phyloP scores from a whole-genome alignment of 768 basidiomycete genomes.

The Plicaturopsis crispa region DNA sequence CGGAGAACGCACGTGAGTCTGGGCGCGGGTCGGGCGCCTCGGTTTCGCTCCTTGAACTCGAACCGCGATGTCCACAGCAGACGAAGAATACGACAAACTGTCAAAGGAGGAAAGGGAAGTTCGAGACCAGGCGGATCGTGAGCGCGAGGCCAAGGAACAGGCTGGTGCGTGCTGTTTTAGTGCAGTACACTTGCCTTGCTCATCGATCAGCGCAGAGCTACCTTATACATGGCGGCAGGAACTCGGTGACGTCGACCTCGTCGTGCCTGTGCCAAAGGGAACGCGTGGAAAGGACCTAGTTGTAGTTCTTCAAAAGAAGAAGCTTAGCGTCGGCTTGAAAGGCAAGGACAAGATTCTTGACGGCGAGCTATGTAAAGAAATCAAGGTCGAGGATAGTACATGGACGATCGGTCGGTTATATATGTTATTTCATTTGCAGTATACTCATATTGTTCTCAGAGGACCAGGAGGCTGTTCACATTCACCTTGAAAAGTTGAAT shows the following conservation, averaged over 20 bases:
- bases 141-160: slow-evolving; percentile 73
- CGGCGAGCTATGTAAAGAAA: slow-evolving; percentile 89
- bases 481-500: slow-evolving; percentile 85
- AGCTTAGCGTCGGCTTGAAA: slow-evolving; percentile 78
- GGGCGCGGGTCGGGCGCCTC: too few species aligned
- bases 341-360: slow-evolving; percentile 77
- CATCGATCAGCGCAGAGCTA: slow-evolving; percentile 43
- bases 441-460: slow-evolving; percentile 33
- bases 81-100: slow-evolving; percentile 68
- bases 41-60: not conserved
- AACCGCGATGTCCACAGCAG: slow-evolving; percentile 21
- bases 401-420: slow-evolving; percentile 79
- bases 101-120: slow-evolving; percentile 67
- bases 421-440: not conserved
- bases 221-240: slow-evolving; percentile 93
- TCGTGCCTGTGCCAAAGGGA: slow-evolving; percentile 79
- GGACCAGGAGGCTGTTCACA: slow-evolving; percentile 62
- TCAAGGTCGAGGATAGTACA: slow-evolving; percentile 94
- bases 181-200: slow-evolving; percentile 10
- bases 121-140: slow-evolving; percentile 61
- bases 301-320: slow-evolving; percentile 74
- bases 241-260: slow-evolving; percentile 78
- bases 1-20: not conserved
- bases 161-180: slow-evolving; percentile 49
- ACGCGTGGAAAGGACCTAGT: slow-evolving; percentile 73